phyloP scores from a whole-genome alignment of 371 early-diverging fungal species.

The Circinella minor region DNA sequence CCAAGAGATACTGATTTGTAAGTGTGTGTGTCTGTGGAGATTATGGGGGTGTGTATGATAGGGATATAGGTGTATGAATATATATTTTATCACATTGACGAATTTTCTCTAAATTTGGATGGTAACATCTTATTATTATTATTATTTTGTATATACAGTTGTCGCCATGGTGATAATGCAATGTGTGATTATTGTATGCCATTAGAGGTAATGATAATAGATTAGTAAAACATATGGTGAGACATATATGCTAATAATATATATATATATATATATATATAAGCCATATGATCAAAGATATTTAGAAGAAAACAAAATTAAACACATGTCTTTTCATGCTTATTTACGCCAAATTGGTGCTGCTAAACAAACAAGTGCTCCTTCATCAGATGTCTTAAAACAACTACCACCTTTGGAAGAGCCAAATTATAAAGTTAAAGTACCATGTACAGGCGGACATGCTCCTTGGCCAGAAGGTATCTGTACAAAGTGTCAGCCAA shows the following conservation, averaged over 20 bases:
- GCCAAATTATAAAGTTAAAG: slow-evolving; percentile 76
- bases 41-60: too few species aligned
- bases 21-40: slow-evolving; percentile 13
- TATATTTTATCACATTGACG: too few species aligned
- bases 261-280: background rate
- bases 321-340: slow-evolving; percentile 96
- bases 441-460: slow-evolving; percentile 84
- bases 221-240: background rate
- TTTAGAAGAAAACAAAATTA: slow-evolving; percentile 89
- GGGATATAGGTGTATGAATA: too few species aligned
- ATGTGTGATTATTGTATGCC: slow-evolving; percentile 99
- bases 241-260: background rate
- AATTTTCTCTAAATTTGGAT: background rate
- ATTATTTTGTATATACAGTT: slow-evolving; percentile 52
- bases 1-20: slow-evolving; percentile 83
- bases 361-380: slow-evolving; percentile 64
- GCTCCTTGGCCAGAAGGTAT: slow-evolving; percentile 94
- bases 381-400: slow-evolving; percentile 42
- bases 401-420: slow-evolving; percentile 86
- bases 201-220: slow-evolving; percentile 62
- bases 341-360: slow-evolving; percentile 82
- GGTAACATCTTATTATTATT: background rate
- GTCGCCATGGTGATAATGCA: slow-evolving; percentile 88
- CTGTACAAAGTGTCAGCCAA: slow-evolving; percentile 97
- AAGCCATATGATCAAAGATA: slow-evolving; percentile 90